Base-by-base conservation (phyloP, 768 basidiomycete species). In the Mycena maculata region DNA sequence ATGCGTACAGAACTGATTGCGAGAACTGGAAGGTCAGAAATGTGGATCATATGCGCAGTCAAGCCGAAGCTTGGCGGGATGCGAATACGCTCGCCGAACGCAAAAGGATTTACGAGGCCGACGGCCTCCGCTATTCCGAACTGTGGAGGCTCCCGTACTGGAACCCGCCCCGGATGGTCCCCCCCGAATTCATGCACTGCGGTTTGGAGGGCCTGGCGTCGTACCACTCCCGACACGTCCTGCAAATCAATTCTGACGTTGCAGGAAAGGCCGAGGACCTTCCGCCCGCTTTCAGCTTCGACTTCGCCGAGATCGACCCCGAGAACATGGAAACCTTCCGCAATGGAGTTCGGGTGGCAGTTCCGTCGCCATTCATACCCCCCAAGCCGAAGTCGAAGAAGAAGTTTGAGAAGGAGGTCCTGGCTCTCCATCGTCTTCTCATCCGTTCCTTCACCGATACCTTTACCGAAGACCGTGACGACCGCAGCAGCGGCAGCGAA, bases 161-260 rank as follows among this genome's bases (percentile, higher is more conserved):
- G 56, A 61, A 76, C 38, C 73, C 77, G 1, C 57, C 72, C 2
- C 56, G 62, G 3, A 70, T 72, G 61, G 66, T 71, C 13, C 60
- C 76, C 47, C 58, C 75, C 25, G 75, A 79, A 41, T 63, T 75
- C 7, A 79, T 80, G 77, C 78, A 79, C 63, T 68, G 61, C 49
- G 59, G 77, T 27, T 64, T 70, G 20, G 61, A 73, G n/a, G 72
- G 75, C 52, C 44, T 69, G 10, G 25, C 74, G n/a, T 28, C 65
- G 13, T 52, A 56, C 18, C 73, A 74, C 48, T 69, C 49, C 31
- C 62, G 49, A 9, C 22, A 65, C 20, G 68, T 72, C 22, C 70
- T 65, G 48, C 48, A 55, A 16, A 61, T 68, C 33, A 53, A 65
- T 36, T 4, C 49, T 20, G 27, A 61, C 15, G 53, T 23, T 59